Percentiles rank a stretch among this genome's conserved stretches.
Evolutionary conservation across 768 basidiomycete species (phyloP).

Genomic region (Podaxis rugospora): DNA sequence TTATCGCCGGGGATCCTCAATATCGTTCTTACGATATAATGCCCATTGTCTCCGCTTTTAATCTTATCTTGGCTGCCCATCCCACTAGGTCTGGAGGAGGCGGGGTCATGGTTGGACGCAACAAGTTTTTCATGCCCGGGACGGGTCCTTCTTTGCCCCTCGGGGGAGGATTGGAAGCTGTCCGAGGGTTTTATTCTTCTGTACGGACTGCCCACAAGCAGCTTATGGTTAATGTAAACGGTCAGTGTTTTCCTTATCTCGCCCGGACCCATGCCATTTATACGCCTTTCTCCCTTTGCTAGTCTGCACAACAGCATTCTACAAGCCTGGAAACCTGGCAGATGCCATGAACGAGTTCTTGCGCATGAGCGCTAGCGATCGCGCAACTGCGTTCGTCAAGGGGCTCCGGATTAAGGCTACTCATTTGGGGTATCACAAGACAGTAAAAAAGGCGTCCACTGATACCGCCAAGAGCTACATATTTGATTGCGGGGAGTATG

Average conservation of each 20-base stretch:
- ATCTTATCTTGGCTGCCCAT: conserved; percentile 56
- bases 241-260: conserved; percentile 34
- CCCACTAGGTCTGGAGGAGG: conserved; percentile 47
- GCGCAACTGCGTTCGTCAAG: conserved; percentile 55
- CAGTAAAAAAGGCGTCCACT: conserved; percentile 51
- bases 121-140: conserved; percentile 60
- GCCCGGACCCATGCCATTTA: background rate
- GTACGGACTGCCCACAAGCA: conserved; percentile 53
- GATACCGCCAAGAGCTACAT: conserved; percentile 41
- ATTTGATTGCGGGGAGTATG: conserved; percentile 58
- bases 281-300: background rate
- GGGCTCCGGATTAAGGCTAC: conserved; percentile 61
- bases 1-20: conserved; percentile 49
- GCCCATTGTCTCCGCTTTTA: conserved; percentile 59
- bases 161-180: conserved; percentile 51
- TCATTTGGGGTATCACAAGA: conserved; percentile 75
- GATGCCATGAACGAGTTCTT: conserved; percentile 53
- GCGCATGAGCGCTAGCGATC: conserved; percentile 53
- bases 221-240: conserved; percentile 62
- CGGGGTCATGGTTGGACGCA: conserved; percentile 63
- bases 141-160: conserved; percentile 48
- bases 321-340: conserved; percentile 60
- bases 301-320: conserved; percentile 61
- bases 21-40: conserved; percentile 53
- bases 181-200: conserved; percentile 57